Conservation (phyloP, 2,329 filamentous ascomycete species). For the Penicillium sp. region DNA sequence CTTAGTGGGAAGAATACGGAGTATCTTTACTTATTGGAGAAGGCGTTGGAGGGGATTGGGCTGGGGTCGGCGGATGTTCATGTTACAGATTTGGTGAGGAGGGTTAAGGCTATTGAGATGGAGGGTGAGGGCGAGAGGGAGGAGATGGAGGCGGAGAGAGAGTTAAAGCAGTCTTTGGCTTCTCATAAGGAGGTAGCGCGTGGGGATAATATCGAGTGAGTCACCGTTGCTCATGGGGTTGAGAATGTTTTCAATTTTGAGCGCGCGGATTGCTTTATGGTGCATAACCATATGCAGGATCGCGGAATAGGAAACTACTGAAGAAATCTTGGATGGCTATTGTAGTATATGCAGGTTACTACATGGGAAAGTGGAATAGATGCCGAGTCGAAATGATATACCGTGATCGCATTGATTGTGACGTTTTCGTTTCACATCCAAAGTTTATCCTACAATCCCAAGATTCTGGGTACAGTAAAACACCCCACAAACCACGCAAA, state of each 20-base stretch:
- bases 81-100: slow-evolving; percentile 74
- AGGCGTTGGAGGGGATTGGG: slow-evolving; percentile 69
- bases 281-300: background rate
- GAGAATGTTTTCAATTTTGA: background rate
- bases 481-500: background rate
- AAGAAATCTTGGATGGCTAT: background rate
- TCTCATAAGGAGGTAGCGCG: slow-evolving; percentile 11
- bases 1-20: slow-evolving; percentile 88
- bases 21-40: slow-evolving; percentile 80
- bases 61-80: slow-evolving; percentile 78
- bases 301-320: background rate
- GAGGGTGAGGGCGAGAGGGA: slow-evolving; percentile 29
- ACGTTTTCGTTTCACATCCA: slow-evolving; percentile 1
- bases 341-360: background rate
- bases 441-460: slow-evolving; percentile 5
- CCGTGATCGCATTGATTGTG: background rate
- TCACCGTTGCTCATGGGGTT: background rate
- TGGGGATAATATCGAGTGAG: slow-evolving; percentile 20
- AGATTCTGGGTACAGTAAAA: background rate
- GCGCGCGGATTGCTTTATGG: no score
- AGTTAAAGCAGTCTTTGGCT: slow-evolving; percentile 28
- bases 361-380: background rate
- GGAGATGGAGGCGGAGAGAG: slow-evolving; percentile 31
- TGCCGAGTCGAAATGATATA: background rate
- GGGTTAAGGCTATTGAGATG: slow-evolving; percentile 65